Percentiles rank a stretch among this genome's conserved stretches.
Conservation (phyloP, 2,329 filamentous ascomycete species). For the Gnomoniopsis smithogilvyi region DNA sequence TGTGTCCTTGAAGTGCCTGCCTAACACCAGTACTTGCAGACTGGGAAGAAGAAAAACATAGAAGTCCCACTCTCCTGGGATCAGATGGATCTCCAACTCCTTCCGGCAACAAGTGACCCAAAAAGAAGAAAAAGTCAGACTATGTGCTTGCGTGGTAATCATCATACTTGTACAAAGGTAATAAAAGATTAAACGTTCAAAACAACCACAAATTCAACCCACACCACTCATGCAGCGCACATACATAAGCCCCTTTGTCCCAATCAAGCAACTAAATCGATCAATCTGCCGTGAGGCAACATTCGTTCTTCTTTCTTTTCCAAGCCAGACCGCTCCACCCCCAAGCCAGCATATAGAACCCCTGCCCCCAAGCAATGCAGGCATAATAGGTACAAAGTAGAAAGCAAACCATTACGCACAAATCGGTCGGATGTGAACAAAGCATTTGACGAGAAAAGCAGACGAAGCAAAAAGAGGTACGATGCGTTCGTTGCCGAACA, state of each 20-base stretch:
- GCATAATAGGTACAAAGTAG: background rate
- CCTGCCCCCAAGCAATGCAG: background rate
- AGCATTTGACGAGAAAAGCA: background rate
- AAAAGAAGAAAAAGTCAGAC: background rate
- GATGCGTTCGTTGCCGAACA: conserved; percentile 4
- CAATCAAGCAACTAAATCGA: background rate
- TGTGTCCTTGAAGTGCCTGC: too few species aligned
- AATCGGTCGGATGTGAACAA: background rate
- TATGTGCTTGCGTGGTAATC: background rate
- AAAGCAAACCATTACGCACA: background rate
- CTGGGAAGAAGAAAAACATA: too few species aligned
- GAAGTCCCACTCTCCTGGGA: background rate
- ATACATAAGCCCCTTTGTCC: background rate
- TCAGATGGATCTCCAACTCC: background rate
- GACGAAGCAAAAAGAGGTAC: conserved; percentile 4
- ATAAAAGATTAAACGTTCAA: background rate
- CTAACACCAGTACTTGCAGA: too few species aligned
- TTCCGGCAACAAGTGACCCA: background rate
- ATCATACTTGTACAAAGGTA: background rate
- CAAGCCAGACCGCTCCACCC: background rate
- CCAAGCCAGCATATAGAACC: background rate
- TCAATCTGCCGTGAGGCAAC: conserved; percentile 10
- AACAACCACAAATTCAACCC: too few species aligned
- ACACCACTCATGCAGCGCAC: background rate
- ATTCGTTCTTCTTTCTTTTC: background rate